Conservation (phyloP, 1,139 yeast species). For the Taphrina sp. region DNA sequence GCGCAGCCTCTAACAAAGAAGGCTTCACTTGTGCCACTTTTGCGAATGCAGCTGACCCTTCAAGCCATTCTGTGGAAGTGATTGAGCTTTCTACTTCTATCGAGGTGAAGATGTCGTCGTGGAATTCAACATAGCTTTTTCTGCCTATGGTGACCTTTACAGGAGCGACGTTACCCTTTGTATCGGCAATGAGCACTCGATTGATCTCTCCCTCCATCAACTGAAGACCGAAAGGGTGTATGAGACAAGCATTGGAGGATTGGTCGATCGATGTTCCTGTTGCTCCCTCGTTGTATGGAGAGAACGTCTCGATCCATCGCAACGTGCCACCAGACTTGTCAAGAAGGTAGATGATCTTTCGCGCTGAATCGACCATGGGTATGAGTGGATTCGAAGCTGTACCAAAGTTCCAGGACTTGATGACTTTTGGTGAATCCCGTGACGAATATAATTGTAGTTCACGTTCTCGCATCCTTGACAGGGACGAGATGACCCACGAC, state of each 20-base stretch:
- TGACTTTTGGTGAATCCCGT: conserved; percentile 8
- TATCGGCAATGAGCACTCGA: conserved; percentile 26
- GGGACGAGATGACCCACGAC: conserved; percentile 18
- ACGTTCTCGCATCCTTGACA: conserved; percentile 27
- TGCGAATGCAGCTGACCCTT: conserved; percentile 4
- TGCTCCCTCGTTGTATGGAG: conserved; percentile 30
- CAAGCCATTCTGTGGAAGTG: conserved; percentile 6
- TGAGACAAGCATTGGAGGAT: conserved; percentile 14
- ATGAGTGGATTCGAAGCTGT: conserved; percentile 28
- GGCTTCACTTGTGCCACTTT: conserved; percentile 23
- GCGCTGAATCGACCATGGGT: conserved; percentile 14
- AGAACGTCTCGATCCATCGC: conserved; percentile 25
- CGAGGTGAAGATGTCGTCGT: conserved; percentile 23
- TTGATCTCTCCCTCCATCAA: conserved; percentile 30
- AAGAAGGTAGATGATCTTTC: conserved; percentile 25
- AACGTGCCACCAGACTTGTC: conserved; percentile 28
- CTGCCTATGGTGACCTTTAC: conserved; percentile 28
- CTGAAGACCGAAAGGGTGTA: conserved; percentile 19
- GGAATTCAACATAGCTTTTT: conserved; percentile 28
- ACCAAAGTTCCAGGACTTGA: conserved; percentile 28
- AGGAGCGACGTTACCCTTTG: conserved; percentile 25
- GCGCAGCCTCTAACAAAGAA: conserved; percentile 9
- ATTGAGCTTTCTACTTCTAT: conserved; percentile 5
- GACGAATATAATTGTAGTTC: conserved; percentile 13
- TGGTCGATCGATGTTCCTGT: conserved; percentile 28